These are phyloP conservation scores for Curvularia spicifera DNA, from an alignment of 2,329 filamentous ascomycete species.

Conservation along the genomic window DNA sequence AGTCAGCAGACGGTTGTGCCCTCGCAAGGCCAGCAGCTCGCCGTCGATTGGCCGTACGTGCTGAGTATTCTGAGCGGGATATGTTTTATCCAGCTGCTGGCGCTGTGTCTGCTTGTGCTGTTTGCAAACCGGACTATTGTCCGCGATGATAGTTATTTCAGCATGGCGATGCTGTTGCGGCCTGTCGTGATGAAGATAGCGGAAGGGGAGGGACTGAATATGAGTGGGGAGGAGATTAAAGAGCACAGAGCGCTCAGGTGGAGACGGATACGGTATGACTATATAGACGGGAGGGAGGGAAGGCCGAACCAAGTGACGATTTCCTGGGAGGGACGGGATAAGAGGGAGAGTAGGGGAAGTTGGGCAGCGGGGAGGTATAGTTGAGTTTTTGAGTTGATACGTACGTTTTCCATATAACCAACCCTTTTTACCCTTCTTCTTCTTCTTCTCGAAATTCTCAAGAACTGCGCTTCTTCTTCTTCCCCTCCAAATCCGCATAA, in stretches of 20 bases:
- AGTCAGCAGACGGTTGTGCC: slow-evolving; percentile 14
- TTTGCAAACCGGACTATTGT: slow-evolving; percentile 43
- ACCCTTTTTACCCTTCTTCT: no score
- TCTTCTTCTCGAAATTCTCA: neutral
- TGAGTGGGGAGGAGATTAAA: slow-evolving; percentile 43
- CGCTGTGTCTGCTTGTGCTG: neutral
- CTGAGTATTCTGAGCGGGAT: slow-evolving; percentile 16
- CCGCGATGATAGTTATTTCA: slow-evolving; percentile 42
- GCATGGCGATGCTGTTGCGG: slow-evolving; percentile 41
- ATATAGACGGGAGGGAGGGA: slow-evolving; percentile 32
- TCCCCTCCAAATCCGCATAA: slow-evolving; percentile 64
- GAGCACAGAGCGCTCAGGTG: slow-evolving; percentile 29
- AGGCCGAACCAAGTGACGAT: slow-evolving; percentile 40
- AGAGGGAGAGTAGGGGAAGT: slow-evolving; percentile 31
- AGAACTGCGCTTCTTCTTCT: slow-evolving; percentile 11
- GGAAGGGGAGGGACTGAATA: slow-evolving; percentile 26
- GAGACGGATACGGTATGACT: slow-evolving; percentile 43
- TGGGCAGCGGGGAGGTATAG: slow-evolving; percentile 39
- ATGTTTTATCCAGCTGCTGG: slow-evolving; percentile 33
- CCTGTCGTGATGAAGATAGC: slow-evolving; percentile 36
- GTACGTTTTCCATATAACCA: no score
- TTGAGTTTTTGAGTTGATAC: neutral
- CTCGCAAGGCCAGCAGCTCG: slow-evolving; percentile 35
- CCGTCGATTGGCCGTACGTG: slow-evolving; percentile 40
- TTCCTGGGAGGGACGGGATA: slow-evolving; percentile 35